Evolutionary conservation across 257 asterid genomes (phyloP), one percentile per base, ranked within the genome.

Genomic region (Solanum pinnatisectum): DNA sequence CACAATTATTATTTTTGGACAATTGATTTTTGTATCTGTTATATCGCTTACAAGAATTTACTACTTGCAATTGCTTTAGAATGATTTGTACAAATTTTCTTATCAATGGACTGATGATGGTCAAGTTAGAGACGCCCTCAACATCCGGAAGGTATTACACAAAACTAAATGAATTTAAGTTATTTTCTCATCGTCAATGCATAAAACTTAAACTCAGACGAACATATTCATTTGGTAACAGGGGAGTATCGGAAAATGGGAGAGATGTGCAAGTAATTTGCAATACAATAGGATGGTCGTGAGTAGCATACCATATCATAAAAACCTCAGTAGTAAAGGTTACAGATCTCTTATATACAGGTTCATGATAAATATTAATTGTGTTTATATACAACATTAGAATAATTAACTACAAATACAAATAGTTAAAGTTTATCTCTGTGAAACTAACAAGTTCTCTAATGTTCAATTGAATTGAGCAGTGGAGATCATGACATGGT

Each of bases 401-500:
- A 46, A 46, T 39, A 39, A 39, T 10, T 46, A 44, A 44, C 56
- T 44, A 46, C 59, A 46, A 46, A 14, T 14, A 46, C 20, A 46
- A 46, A 13, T 46, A 46, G 20, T 46, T 14, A 46, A 14, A 46
- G 59, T 46, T 46, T 46, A 14, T 14, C 6, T 46, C 0, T 14
- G 8, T 46, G 59, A 46, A 14, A 46, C 59, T 46, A 46, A 14
- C 59, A 46, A 46, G 20, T 46, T 46, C 59, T 46, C 59, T 84
- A 46, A 10, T 12, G 23, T 35, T 59, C n/a, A 6, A 4, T 56
- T 52, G 6, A 68, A 14, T 46, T 88, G 37, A 44, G 20, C 87
- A 90, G 92, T 40, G 93, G 95, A 30, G 95, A 92, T 87, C 95
- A 92, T 56, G 93, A 92, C 73, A 72, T 86, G 60, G 1, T 33